Evolutionary conservation across 2,329 filamentous ascomycete species (phyloP).

Genomic region (Sporothrix brunneoviolacea): DNA sequence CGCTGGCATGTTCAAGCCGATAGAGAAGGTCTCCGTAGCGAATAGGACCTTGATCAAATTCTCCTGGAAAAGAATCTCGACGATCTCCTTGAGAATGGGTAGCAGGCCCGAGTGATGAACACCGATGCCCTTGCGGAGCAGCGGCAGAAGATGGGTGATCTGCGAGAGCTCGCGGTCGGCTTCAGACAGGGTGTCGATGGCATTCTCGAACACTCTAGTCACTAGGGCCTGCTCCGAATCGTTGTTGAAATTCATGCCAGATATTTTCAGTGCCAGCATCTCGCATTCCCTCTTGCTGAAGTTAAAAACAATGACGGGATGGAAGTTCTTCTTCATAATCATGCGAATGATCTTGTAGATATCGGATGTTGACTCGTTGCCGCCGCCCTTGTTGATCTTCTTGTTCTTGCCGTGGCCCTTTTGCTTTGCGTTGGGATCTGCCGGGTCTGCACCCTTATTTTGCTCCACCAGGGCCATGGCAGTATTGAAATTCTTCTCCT

Average conservation of each 20-base stretch:
- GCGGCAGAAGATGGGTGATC: constrained; percentile 81
- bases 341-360: constrained; percentile 98
- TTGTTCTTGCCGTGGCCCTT: constrained; percentile 90
- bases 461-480: constrained; percentile 88
- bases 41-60: constrained; percentile 96
- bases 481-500: constrained; percentile 95
- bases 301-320: constrained; percentile 98
- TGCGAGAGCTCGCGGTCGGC: constrained; percentile 85
- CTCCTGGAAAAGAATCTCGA: constrained; percentile 98
- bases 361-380: constrained; percentile 61
- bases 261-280: constrained; percentile 80
- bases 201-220: constrained; percentile 85
- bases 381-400: constrained; percentile 79
- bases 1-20: constrained; percentile 97
- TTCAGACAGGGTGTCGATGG: constrained; percentile 85
- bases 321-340: constrained; percentile 97
- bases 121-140: constrained; percentile 86
- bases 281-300: constrained; percentile 98
- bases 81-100: constrained; percentile 95
- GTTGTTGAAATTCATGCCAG: constrained; percentile 85
- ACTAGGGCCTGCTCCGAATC: constrained; percentile 95
- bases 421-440: constrained; percentile 69
- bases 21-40: constrained; percentile 97
- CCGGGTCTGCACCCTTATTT: constrained; percentile 76
- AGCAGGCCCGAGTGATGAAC: constrained; percentile 95